These are phyloP conservation scores for Thecaphora frezii DNA, from an alignment of 1,284 basidiomycete species.

Conservation along the genomic window DNA sequence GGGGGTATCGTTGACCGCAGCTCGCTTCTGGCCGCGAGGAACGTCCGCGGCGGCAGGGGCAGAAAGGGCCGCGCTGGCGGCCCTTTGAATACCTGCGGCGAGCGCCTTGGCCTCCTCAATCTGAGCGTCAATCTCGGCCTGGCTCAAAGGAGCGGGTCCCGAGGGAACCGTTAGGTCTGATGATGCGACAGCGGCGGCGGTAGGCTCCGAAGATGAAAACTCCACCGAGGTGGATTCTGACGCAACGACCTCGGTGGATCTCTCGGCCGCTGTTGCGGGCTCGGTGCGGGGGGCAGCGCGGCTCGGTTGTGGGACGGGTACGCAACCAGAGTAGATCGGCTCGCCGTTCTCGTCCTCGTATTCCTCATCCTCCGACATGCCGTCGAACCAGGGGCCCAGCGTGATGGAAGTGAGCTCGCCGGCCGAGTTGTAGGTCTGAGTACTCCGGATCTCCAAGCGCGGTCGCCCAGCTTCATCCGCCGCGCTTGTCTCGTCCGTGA, in stretches of 20 bases:
- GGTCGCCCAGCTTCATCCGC: not conserved
- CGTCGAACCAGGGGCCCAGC: not conserved
- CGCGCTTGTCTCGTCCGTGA: not conserved
- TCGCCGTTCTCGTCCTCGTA: not conserved
- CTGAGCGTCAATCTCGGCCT: slow-evolving; percentile 52
- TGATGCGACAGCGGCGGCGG: too few relatives aligned
- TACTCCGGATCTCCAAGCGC: not conserved
- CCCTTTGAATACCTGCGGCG: slow-evolving; percentile 43
- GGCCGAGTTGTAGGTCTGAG: not conserved
- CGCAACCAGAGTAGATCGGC: not conserved
- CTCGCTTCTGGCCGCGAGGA: slow-evolving; percentile 36
- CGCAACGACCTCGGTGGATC: too few relatives aligned
- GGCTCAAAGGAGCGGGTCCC: slow-evolving; percentile 23
- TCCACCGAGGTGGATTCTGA: too few relatives aligned
- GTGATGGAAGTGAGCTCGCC: not conserved
- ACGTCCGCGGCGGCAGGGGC: slow-evolving; percentile 2
- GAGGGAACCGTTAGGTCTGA: too few relatives aligned
- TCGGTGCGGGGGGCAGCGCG: too few relatives aligned
- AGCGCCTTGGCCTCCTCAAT: slow-evolving; percentile 48
- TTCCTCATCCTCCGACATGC: not conserved
- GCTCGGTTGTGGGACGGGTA: too few relatives aligned
- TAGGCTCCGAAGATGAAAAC: too few relatives aligned
- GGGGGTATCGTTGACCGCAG: slow-evolving; percentile 47
- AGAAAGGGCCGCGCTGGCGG: slow-evolving; percentile 9
- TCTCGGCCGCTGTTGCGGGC: too few relatives aligned